phyloP scores from a whole-genome alignment of 345 rosid species.

The Heritiera fomes region DNA sequence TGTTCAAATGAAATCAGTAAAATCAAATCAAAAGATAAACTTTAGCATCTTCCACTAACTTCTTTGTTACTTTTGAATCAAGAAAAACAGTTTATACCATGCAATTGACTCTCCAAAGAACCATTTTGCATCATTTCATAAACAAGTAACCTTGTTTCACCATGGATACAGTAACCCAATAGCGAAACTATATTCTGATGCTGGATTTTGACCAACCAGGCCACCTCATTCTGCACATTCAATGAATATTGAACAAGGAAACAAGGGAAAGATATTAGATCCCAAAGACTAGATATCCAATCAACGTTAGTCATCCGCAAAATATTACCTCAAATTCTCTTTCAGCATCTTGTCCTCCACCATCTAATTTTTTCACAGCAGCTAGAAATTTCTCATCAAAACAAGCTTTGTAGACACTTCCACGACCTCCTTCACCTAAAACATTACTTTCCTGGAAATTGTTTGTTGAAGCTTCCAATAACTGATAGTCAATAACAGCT shows the following conservation, averaged over 20 bases:
- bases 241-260: constrained; percentile 13
- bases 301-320: not conserved
- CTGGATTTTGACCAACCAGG: constrained; percentile 66
- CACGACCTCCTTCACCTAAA: constrained; percentile 58
- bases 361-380: constrained; percentile 74
- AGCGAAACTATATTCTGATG: constrained; percentile 82
- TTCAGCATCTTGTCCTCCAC: constrained; percentile 49
- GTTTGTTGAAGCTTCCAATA: constrained; percentile 77
- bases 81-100: constrained; percentile 48
- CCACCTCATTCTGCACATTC: constrained; percentile 69
- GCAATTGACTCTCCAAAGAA: constrained; percentile 75
- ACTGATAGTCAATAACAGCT: constrained; percentile 57
- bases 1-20: constrained; percentile 20
- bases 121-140: constrained; percentile 95
- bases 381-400: constrained; percentile 64
- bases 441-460: constrained; percentile 65
- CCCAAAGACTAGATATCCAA: not conserved
- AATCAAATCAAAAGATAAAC: not conserved
- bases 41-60: not conserved
- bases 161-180: constrained; percentile 70
- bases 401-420: constrained; percentile 66
- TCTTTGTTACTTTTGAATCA: not conserved
- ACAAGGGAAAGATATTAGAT: no score
- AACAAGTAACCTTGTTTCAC: constrained; percentile 64
- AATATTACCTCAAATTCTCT: constrained; percentile 65